phyloP scores from a whole-genome alignment of 2,329 filamentous ascomycete genomes.

The Aspergillus uvarum region DNA sequence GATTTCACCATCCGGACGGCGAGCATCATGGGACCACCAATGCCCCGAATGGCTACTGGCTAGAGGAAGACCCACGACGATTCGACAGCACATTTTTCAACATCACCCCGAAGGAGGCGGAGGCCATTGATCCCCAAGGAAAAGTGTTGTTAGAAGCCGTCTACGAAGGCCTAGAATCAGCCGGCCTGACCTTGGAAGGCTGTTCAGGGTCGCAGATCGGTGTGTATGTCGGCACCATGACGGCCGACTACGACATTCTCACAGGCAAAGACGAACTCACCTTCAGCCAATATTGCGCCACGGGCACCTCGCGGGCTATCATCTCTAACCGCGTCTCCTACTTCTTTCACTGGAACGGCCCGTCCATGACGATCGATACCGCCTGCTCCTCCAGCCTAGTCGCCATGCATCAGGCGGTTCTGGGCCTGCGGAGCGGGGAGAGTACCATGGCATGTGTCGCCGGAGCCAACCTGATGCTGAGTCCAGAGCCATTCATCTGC shows the following conservation, averaged over 20 bases:
- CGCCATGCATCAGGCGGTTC: conserved; percentile 29
- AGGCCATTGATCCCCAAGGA: too few species aligned
- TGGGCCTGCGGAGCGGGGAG: conserved; percentile 24
- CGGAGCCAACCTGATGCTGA: conserved; percentile 14
- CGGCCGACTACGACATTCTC: conserved; percentile 6
- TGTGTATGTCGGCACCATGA: conserved; percentile 9
- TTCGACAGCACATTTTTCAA: too few species aligned
- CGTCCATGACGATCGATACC: conserved; percentile 44
- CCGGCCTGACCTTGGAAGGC: not conserved
- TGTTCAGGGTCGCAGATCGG: not conserved
- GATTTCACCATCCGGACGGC: too few species aligned
- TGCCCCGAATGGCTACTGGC: too few species aligned
- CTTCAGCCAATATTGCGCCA: conserved; percentile 9
- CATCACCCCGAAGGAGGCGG: too few species aligned
- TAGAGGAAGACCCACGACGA: too few species aligned
- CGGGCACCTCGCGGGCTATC: conserved; percentile 31
- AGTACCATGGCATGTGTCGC: conserved; percentile 13
- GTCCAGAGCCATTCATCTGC: conserved; percentile 7
- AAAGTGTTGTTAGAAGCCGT: too few species aligned
- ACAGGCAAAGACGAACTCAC: not conserved
- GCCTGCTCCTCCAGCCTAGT: conserved; percentile 43
- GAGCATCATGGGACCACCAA: too few species aligned
- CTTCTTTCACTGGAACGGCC: conserved; percentile 23
- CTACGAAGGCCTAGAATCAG: too few species aligned
- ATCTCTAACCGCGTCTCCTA: conserved; percentile 35